Evolutionary conservation across 208 protist genomes (phyloP), one percentile per base, ranked within the genome.

Genomic region (Trypanosoma caninum): DNA sequence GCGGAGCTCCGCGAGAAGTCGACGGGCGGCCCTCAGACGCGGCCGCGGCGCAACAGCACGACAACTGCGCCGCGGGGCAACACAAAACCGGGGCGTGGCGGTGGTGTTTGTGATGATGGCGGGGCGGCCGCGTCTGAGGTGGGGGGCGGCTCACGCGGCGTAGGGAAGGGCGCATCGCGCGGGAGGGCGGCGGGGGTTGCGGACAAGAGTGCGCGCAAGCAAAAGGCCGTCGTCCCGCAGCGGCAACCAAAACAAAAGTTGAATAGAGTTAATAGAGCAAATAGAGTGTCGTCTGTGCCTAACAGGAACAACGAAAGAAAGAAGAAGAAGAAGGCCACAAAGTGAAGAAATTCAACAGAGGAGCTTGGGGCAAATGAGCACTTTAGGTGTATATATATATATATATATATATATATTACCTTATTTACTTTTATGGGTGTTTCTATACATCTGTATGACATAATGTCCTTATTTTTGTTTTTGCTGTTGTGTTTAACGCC

Each of bases 351-450:
- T 3, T 25, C 52, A 23, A 18, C 52, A 31, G 2, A 7, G 47
- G 30, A 16, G 23, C 9, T n/a, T 33, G 59, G 3, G 18, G 57
- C 25, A 11, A 20, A 47, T 2, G 33, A 27, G n/a, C 3, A 34
- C 27, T 9, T 8, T 10, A 46, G 22, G 3, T 14, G 1, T 22
- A 50, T 31, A 30, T 25, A 50, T 31, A 50, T 18, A 50, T 30
- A 6, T 25, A 38, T 50, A 22, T 18, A 48, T 60, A 54, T 37
- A 25, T 8, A 47, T 7, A 47, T 9, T 56, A 50, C 34, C 37
- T 47, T 35, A 8, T 67, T 35, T 65, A 35, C 46, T 58, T 37
- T 69, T 59, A 58, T 16, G 44, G 20, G n/a, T n/a, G n/a, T n/a
- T n/a, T n/a, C n/a, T 13, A 40, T 40, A 40, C 35, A n/a, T n/a